Base-by-base conservation (phyloP, 805 yeast species). In the Danielozyma ontarioensis region DNA sequence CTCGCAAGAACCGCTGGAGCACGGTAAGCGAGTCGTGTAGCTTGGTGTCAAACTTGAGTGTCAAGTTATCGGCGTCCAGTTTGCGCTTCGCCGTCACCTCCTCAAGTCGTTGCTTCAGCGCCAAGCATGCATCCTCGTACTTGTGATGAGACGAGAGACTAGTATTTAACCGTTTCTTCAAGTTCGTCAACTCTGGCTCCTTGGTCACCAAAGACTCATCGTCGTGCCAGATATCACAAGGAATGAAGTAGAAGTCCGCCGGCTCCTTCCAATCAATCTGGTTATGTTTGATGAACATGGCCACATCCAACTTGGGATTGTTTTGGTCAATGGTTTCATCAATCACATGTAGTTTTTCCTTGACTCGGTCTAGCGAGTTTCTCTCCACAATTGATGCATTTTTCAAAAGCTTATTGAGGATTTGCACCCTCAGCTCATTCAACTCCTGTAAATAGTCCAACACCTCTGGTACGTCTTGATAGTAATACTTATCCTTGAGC, bases 161-260 rank as follows among this genome's bases (percentile, higher is more conserved):
- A 16, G 46, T 39, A 39, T 74, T 73, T 38, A 84, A 59, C 33
- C 62, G 60, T 36, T 66, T 62, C 51, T 74, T 78, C 50, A 83
- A 59, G 25, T 72, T 75, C 5, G 72, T 65, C 33, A 81, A 59
- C 48, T 79, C 85, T 4, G 68, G 71, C 27, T 74, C 78, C 28
- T 73, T 71, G 4, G 72, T 65, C 41, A 81, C 69, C 49, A 84
- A 71, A 23, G 74, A 64, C 43, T 87, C 96, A 57, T 93, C 97
- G 51, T 93, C 98, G 59, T 90, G 97, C 98, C 98, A 93, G 27
- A 93, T 81, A 19, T 88, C 80, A 17, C 95, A 80, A 1, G 97
- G 96, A 41, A 84, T 74, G 50, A 83, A 93, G 44, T 76, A 70
- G 51, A 83, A 86, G 60, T 90, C 97, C 5, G 64, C 66, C 1